phyloP scores from a whole-genome alignment of 2,329 filamentous ascomycete species.

The Aaosphaeria pasadenensis region DNA sequence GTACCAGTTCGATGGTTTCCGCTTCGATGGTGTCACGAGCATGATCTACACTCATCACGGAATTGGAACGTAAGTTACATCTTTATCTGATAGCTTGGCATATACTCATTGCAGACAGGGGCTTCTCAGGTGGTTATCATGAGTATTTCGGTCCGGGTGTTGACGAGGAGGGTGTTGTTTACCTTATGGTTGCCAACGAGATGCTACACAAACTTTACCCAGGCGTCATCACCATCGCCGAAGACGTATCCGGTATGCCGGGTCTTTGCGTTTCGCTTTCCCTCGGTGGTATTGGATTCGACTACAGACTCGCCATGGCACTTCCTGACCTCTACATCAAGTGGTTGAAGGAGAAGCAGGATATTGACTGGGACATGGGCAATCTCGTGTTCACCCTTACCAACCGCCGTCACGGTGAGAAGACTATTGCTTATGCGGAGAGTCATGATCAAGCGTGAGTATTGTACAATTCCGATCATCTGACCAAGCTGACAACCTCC shows the following conservation, averaged over 20 bases:
- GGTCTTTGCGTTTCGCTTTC: constrained; percentile 85
- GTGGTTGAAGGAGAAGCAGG: constrained; percentile 87
- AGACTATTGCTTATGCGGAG: constrained; percentile 96
- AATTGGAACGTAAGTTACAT: constrained; percentile 77
- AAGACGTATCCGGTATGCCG: constrained; percentile 98
- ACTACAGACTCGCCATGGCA: constrained; percentile 96
- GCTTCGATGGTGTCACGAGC: constrained; percentile 96
- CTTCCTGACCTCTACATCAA: constrained; percentile 99
- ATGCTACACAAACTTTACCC: constrained; percentile 91
- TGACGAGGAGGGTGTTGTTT: constrained; percentile 90
- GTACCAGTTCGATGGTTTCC: constrained; percentile 93
- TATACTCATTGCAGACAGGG: constrained; percentile 50
- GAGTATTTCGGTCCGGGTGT: constrained; percentile 91
- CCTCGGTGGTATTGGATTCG: constrained; percentile 89
- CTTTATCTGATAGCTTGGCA: not conserved
- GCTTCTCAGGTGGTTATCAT: constrained; percentile 96
- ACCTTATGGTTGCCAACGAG: constrained; percentile 95
- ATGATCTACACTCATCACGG: constrained; percentile 97
- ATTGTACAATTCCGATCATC: not conserved
- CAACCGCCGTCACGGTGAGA: constrained; percentile 91
- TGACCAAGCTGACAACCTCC: not conserved
- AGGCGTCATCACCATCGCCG: constrained; percentile 83
- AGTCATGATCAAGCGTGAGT: constrained; percentile 96
- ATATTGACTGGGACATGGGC: constrained; percentile 87
- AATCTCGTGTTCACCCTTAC: constrained; percentile 83